phyloP scores from a whole-genome alignment of 2,329 filamentous ascomycete species.

The Paraphaeosphaeria minitans region DNA sequence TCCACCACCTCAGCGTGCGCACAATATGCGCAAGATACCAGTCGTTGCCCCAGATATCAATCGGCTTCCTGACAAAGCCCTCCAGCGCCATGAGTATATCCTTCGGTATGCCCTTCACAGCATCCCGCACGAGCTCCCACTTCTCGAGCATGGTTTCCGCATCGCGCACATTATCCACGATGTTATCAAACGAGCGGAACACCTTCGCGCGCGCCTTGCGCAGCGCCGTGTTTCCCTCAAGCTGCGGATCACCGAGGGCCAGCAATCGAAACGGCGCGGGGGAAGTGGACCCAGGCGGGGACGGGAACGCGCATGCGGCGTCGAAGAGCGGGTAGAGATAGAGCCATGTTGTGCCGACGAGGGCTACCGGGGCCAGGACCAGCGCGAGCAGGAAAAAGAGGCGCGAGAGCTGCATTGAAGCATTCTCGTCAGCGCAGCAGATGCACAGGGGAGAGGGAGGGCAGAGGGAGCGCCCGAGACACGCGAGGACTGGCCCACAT shows the following conservation, averaged over 20 bases:
- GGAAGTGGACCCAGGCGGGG: constrained; percentile 52
- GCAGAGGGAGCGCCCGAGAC: not conserved
- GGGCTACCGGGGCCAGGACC: constrained; percentile 67
- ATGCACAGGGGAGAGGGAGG: not conserved
- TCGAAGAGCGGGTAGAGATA: constrained; percentile 85
- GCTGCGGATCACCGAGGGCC: constrained; percentile 86
- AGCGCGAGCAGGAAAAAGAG: constrained; percentile 53
- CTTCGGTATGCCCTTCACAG: constrained; percentile 41
- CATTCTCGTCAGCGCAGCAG: constrained; percentile 31
- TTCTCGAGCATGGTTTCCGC: constrained; percentile 18
- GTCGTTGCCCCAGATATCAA: constrained; percentile 94
- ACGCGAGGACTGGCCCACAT: constrained; percentile 7
- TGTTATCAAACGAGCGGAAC: constrained; percentile 51
- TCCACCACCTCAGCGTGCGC: constrained; percentile 81
- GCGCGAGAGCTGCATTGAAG: constrained; percentile 58
- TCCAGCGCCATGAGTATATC: constrained; percentile 72
- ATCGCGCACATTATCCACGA: constrained; percentile 24
- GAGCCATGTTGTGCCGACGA: constrained; percentile 75
- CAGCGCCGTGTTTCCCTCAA: constrained; percentile 89
- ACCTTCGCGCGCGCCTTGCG: constrained; percentile 50
- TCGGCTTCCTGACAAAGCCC: constrained; percentile 69
- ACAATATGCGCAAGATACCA: constrained; percentile 94
- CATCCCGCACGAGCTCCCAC: constrained; percentile 16
- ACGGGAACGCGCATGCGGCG: constrained; percentile 77
- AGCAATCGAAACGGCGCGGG: constrained; percentile 88